phyloP scores from a whole-genome alignment of 176 grass and related monocot genomes.

The Eleusine indica region DNA sequence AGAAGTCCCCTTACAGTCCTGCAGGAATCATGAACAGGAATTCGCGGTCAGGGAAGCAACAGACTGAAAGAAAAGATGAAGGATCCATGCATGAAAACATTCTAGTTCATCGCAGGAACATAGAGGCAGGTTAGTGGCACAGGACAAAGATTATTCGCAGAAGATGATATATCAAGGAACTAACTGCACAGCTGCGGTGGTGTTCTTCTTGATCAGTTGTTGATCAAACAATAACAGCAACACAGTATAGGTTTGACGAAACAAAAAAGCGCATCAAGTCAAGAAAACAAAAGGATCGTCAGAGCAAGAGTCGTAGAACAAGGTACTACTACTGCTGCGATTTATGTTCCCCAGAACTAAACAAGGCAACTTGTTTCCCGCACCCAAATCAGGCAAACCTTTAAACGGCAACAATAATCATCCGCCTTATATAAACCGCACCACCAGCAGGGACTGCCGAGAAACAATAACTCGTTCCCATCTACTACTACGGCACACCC shows the following conservation, averaged over 20 bases:
- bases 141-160: neutral
- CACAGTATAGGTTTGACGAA: neutral
- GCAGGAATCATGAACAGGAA: neutral
- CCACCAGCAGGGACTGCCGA: neutral
- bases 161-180: neutral
- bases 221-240: neutral
- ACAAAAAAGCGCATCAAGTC: neutral
- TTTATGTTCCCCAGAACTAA: neutral
- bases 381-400: neutral
- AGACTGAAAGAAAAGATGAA: neutral
- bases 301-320: neutral
- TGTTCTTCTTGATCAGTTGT: neutral
- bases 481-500: too few relatives aligned
- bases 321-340: neutral
- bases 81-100: too few relatives aligned
- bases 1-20: neutral
- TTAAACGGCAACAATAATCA: neutral
- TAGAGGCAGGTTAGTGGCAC: neutral
- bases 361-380: neutral
- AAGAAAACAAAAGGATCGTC: neutral
- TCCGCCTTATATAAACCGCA: neutral
- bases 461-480: neutral
- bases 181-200: neutral
- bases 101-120: neutral
- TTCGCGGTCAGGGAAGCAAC: neutral